Evolutionary conservation across 2,329 filamentous ascomycete species (phyloP), one percentile per base, ranked within the genome.

Genomic region (Exophiala dermatitidis): DNA sequence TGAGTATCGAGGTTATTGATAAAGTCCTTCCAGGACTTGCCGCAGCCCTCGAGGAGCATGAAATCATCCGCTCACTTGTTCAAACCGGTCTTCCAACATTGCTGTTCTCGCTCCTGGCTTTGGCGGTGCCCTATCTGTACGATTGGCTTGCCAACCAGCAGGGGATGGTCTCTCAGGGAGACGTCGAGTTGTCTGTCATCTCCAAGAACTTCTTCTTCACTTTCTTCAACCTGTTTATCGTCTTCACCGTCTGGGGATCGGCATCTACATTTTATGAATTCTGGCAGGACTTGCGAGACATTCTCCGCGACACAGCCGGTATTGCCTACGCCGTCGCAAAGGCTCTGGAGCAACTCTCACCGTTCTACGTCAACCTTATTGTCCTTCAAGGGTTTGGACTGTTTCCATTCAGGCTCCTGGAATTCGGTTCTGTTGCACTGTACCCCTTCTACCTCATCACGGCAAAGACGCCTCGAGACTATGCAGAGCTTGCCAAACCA

Each of bases 181-280:
- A 98, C 58, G 84, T 98, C 26, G 93, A 97, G 69, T 77, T 98
- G 4, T 97, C 93, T 0, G 78, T 94, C 42, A 91, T 98, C 60
- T 95, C 89, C 50, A 98, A 98, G 74, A 98, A 97, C 70, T 98
- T 97, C 73, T 95, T 97, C 77, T 98, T 98, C 68, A 90, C 87
- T 6, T 98, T 98, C 71, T 97, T 98, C 80, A 98, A 98, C 71
- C 88, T 97, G 53, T 98, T 98, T 71, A 80, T 97, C 47, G 82
- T 97, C 42, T 96, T 97, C 68, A 94, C 91, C 1, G 79, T 93
- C 29, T 87, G 95, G 43, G 87, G 86, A 50, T 89, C 90, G 3
- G 88, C 82, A 1, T 82, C 85, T 37, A 82, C 84, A 50, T 87
- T 95, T 65, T 83, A 83, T 70, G 75, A 77, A 33, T 79, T 86